Conservation (phyloP, 2,329 filamentous ascomycete species). For the Fusarium dlaminii region DNA sequence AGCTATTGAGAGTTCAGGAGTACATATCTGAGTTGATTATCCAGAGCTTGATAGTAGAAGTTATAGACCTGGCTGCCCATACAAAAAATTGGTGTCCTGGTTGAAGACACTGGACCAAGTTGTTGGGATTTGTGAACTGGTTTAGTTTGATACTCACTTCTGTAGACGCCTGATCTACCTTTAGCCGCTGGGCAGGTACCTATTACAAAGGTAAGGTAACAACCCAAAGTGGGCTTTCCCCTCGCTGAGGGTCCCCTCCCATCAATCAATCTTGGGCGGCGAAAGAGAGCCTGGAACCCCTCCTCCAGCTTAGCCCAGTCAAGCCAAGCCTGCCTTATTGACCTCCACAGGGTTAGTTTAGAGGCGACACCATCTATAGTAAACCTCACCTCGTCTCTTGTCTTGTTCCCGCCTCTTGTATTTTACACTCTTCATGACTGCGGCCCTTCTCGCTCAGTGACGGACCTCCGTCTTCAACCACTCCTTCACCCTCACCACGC, state of each 20-base stretch:
- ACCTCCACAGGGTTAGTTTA: constrained; percentile 34
- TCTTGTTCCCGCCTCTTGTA: constrained; percentile 18
- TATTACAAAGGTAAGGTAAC: not conserved
- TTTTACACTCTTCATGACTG: constrained; percentile 38
- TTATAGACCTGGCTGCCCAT: no score
- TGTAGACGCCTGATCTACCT: constrained; percentile 15
- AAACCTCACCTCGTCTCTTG: constrained; percentile 24
- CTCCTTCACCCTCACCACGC: constrained; percentile 11
- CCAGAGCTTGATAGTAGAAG: not conserved
- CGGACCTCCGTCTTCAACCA: constrained; percentile 38
- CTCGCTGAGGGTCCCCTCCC: constrained; percentile 4
- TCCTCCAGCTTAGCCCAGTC: constrained; percentile 30
- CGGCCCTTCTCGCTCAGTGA: constrained; percentile 39
- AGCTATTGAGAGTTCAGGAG: not conserved
- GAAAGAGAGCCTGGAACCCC: constrained; percentile 19
- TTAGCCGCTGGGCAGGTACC: not conserved
- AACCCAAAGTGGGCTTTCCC: constrained; percentile 26
- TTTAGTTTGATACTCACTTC: not conserved
- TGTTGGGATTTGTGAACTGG: not conserved
- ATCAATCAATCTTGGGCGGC: constrained; percentile 21
- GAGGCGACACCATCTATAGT: constrained; percentile 37
- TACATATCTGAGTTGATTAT: not conserved
- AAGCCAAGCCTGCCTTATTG: constrained; percentile 32
- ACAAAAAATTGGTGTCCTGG: not conserved
- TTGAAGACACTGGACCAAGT: not conserved